Percentiles rank a stretch among this genome's conserved stretches.
Evolutionary conservation across 495 filamentous ascomycete genomes (phyloP).

Genomic region (Recurvomyces mirabilis): DNA sequence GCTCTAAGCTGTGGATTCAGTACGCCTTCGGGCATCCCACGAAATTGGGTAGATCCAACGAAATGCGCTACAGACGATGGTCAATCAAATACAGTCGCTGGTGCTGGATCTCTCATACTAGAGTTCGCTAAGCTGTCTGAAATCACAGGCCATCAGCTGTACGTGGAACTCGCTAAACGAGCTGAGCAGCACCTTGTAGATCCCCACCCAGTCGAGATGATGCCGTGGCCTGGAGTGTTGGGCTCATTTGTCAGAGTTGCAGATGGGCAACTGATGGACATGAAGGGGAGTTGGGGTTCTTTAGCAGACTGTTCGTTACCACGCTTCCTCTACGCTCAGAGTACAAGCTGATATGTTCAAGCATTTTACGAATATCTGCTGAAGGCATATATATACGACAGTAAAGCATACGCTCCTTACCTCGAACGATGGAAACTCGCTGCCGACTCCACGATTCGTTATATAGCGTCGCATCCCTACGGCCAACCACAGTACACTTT

Average conservation of each 20-base stretch:
- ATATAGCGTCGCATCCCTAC: constrained; percentile 59
- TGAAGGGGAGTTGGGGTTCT: constrained; percentile 11
- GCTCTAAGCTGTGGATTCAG: constrained; percentile 5
- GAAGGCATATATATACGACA: constrained; percentile 18
- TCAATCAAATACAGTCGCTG: constrained; percentile 1
- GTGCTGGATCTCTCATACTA: constrained; percentile 3
- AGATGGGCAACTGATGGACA: not conserved
- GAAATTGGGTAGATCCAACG: constrained; percentile 5
- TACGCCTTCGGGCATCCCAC: constrained; percentile 5
- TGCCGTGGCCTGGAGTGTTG: constrained; percentile 11
- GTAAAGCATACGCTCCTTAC: constrained; percentile 3
- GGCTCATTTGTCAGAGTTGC: not conserved
- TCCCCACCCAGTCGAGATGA: not conserved
- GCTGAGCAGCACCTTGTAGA: constrained; percentile 2
- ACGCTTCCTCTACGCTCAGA: not conserved
- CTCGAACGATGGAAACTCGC: constrained; percentile 54
- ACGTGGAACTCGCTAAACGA: constrained; percentile 3
- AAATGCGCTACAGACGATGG: not conserved
- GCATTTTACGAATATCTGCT: constrained; percentile 20
- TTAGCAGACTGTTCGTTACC: not conserved
- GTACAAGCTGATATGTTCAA: not conserved
- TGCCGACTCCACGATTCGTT: constrained; percentile 61
- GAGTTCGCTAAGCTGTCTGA: constrained; percentile 13
- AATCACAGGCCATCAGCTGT: constrained; percentile 7
- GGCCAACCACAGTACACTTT: constrained; percentile 64